phyloP scores from a whole-genome alignment of 768 basidiomycete species.

The Lepiota subincarnata region DNA sequence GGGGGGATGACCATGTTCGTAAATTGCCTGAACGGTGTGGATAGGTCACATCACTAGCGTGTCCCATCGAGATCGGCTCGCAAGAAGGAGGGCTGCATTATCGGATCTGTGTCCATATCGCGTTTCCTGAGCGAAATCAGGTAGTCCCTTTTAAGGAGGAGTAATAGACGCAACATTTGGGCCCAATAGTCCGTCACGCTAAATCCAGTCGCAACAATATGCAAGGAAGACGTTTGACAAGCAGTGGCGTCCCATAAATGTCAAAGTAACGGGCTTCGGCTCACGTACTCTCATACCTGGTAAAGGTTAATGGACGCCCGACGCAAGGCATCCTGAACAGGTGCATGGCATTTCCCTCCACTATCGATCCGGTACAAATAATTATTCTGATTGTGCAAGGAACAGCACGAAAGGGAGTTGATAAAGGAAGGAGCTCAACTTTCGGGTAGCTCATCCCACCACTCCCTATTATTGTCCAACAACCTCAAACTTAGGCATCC shows the following conservation, averaged over 20 bases:
- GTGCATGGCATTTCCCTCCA: slow-evolving; percentile 8
- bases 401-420: slow-evolving; percentile 31
- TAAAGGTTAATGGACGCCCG: slow-evolving; percentile 38
- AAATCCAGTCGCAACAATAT: slow-evolving; percentile 11
- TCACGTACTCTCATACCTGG: slow-evolving; percentile 35
- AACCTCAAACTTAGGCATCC: slow-evolving; percentile 49
- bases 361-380: slow-evolving; percentile 29
- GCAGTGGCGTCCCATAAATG: slow-evolving; percentile 39
- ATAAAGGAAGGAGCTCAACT: slow-evolving; percentile 37
- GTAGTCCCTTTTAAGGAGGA: slow-evolving; percentile 4
- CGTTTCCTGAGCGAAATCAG: slow-evolving; percentile 12
- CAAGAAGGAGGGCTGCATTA: slow-evolving; percentile 9
- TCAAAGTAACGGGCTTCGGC: slow-evolving; percentile 37
- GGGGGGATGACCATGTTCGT: slow-evolving; percentile 4
- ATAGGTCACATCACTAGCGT: slow-evolving; percentile 7
- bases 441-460: slow-evolving; percentile 40
- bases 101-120: slow-evolving; percentile 22
- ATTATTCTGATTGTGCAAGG: slow-evolving; percentile 34
- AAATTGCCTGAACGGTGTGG: slow-evolving; percentile 8
- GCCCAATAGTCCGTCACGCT: slow-evolving; percentile 12
- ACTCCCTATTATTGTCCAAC: slow-evolving; percentile 46
- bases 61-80: slow-evolving; percentile 8
- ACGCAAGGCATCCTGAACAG: slow-evolving; percentile 26
- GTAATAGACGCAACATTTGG: slow-evolving; percentile 6
- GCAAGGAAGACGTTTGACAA: slow-evolving; percentile 33